Conservation (phyloP, 768 basidiomycete species). For the Phallus indusiatus region DNA sequence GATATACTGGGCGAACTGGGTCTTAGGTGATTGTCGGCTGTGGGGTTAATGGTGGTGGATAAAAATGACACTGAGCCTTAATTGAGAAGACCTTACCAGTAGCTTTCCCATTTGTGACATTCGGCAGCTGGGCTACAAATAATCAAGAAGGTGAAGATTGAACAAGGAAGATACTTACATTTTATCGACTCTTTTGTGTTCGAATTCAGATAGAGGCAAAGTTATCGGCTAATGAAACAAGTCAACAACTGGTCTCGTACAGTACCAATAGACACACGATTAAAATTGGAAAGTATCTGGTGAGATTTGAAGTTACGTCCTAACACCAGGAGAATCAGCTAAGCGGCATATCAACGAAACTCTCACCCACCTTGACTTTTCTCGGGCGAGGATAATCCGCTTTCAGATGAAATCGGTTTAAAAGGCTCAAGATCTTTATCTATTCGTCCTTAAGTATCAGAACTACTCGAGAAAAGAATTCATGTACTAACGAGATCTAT, state of each 20-base stretch:
- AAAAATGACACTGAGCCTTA: no score
- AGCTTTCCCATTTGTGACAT: neutral
- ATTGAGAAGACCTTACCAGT: no score
- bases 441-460: neutral
- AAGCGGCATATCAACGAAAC: neutral
- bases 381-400: neutral
- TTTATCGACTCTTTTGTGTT: neutral
- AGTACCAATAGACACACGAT: neutral
- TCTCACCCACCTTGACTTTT: neutral
- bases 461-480: neutral
- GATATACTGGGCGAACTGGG: neutral
- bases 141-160: neutral
- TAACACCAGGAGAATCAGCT: neutral
- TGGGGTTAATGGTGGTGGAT: neutral
- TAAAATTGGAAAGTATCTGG: neutral
- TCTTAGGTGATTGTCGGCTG: neutral
- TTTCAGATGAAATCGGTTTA: neutral
- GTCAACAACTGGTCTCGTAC: neutral
- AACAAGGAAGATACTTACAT: neutral
- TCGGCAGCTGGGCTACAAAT: neutral
- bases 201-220: neutral
- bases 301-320: neutral
- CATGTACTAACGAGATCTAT: constrained; percentile 1
- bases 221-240: neutral
- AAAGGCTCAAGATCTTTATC: constrained; percentile 8